These are phyloP conservation scores for Phytopythium oedochilum DNA, from an alignment of 352 stramenopile species.

Conservation along the genomic window DNA sequence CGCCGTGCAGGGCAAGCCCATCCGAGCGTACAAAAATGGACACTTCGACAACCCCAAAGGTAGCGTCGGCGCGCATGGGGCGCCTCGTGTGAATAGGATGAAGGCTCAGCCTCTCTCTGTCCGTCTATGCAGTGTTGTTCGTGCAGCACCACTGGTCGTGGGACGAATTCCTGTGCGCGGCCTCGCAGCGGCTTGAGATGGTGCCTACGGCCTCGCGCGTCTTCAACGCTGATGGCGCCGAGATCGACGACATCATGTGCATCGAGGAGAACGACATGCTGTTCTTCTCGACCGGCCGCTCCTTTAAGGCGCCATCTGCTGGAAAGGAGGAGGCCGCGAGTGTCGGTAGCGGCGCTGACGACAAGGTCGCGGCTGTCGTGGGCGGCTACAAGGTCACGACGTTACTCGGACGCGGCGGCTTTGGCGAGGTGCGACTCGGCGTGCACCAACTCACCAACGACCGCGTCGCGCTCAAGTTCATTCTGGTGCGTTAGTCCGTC, in stretches of 20 bases:
- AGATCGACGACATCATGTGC: slow-evolving; percentile 89
- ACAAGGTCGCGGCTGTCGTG: slow-evolving; percentile 68
- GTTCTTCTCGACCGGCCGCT: slow-evolving; percentile 79
- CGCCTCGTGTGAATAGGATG: not conserved
- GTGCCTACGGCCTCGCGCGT: slow-evolving; percentile 74
- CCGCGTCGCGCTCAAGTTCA: slow-evolving; percentile 86
- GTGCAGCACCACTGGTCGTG: slow-evolving; percentile 84
- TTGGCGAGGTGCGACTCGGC: slow-evolving; percentile 72
- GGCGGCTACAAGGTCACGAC: slow-evolving; percentile 79
- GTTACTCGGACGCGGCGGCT: slow-evolving; percentile 71
- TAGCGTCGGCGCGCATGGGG: no score
- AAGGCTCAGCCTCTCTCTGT: no score
- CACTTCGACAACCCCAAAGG: slow-evolving; percentile 76
- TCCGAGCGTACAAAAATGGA: slow-evolving; percentile 76
- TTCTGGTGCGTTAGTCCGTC: slow-evolving; percentile 44
- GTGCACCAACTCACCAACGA: slow-evolving; percentile 84
- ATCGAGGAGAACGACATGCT: slow-evolving; percentile 90
- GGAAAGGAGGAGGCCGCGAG: slow-evolving; percentile 35
- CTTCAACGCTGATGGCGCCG: slow-evolving; percentile 82
- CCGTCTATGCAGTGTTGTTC: slow-evolving; percentile 59
- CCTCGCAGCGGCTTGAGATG: slow-evolving; percentile 78
- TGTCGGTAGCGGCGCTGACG: slow-evolving; percentile 17
- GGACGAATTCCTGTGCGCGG: slow-evolving; percentile 82
- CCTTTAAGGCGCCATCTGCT: slow-evolving; percentile 69
- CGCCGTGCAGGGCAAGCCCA: slow-evolving; percentile 69